Conservation (phyloP, 257 asterid genomes). For the Solanum acaule region DNA sequence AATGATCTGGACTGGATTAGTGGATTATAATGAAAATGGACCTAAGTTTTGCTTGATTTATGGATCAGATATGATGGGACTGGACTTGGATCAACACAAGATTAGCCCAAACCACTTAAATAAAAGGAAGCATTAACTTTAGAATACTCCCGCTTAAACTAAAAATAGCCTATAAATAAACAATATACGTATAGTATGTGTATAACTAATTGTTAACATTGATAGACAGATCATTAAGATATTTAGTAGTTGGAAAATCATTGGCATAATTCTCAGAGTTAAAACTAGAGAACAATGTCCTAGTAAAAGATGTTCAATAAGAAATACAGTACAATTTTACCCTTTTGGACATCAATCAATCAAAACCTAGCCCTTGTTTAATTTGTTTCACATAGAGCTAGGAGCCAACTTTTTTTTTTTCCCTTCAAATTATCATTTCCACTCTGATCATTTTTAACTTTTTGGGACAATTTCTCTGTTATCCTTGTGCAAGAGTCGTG, state of each 20-base stretch:
- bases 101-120: background rate
- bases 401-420: background rate
- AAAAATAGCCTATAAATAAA: too few species aligned
- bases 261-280: background rate
- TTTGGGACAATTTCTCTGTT: too few species aligned
- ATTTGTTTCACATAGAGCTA: background rate
- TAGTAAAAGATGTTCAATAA: background rate
- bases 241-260: background rate
- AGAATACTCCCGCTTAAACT: too few species aligned
- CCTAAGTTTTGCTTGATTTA: too few species aligned
- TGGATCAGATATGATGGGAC: too few species aligned
- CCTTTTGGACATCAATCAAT: background rate
- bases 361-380: background rate
- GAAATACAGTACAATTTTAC: background rate
- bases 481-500: background rate
- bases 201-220: background rate
- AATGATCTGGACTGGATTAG: too few species aligned
- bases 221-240: background rate
- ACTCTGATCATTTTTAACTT: background rate
- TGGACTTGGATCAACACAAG: too few species aligned
- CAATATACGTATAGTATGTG: too few species aligned
- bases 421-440: too few species aligned
- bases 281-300: background rate
- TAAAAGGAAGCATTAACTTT: background rate
- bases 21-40: too few species aligned